Evolutionary conservation across 163 green algal genomes (phyloP), one percentile per base, ranked within the genome.

Genomic region (Volvox carteri): DNA sequence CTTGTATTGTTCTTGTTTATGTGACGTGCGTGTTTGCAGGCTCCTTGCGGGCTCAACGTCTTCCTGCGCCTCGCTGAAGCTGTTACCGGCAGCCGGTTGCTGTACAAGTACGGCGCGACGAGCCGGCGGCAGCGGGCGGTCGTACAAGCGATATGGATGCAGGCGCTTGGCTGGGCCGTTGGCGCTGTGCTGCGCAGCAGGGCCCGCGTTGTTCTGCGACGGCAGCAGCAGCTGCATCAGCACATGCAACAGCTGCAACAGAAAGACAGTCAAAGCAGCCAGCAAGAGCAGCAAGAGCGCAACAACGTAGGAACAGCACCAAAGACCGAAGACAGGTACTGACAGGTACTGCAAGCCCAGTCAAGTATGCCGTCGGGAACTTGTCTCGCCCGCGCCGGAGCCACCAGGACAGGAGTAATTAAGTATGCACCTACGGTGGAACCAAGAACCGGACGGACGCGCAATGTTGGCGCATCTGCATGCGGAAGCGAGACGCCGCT

Each of bases 31-130:
- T n/a, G n/a, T n/a, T n/a, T n/a, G 37, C 42, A 78, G 79, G 28
- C 44, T 7, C 44, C 62, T 21, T 37, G 11, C 28, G 14, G 60
- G 11, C 33, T 80, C 0, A 48, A 50, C 48, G 23, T 33, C 30
- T 3, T 44, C 1, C 50, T 87, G 65, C 65, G 81, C 21, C 18
- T 87, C 11, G 19, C 56, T 62, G 81, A 87, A 65, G 81, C 46
- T 23, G 0, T 79, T 7, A 65, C 33, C 23, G 46, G 46, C 0
- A 30, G 30, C 1, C 81, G 50, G 35, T 73, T 87, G 67, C 62
- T 56, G 18, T 2, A 70, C 14, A 48, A 35, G 44, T 72, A 87
- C 67, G 62, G 81, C 35, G 81, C 70, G 30, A 58, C 81, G 25
- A 6, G 18, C 0, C 37, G 46, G 18, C 33, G 3, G 35, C 1